Percentiles rank a stretch among this genome's conserved stretches.
Evolutionary conservation across 208 protist genomes (phyloP).

Genomic region (Trypanosoma congolense): DNA sequence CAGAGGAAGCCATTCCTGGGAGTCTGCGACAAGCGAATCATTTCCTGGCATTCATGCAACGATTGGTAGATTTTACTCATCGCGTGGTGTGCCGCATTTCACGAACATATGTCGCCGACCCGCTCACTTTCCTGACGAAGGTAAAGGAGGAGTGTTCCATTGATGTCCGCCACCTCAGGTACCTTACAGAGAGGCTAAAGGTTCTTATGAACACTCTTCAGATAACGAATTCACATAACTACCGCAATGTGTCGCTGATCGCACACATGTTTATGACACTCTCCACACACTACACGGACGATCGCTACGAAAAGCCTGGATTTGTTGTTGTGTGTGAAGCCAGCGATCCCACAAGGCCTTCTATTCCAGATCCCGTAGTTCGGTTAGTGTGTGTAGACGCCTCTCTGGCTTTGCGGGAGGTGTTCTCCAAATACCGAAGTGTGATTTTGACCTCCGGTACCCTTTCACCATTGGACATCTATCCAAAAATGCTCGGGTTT

Average conservation of each 20-base stretch:
- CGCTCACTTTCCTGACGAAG: slow-evolving; percentile 84
- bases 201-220: slow-evolving; percentile 95
- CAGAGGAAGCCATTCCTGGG: slow-evolving; percentile 93
- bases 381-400: slow-evolving; percentile 95
- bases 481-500: slow-evolving; percentile 98
- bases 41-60: slow-evolving; percentile 92
- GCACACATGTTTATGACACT: slow-evolving; percentile 95
- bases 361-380: slow-evolving; percentile 85
- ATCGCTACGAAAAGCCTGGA: slow-evolving; percentile 82
- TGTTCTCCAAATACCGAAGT: slow-evolving; percentile 92
- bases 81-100: slow-evolving; percentile 80
- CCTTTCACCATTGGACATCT: slow-evolving; percentile 98
- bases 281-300: slow-evolving; percentile 89
- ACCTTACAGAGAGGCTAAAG: slow-evolving; percentile 87
- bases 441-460: slow-evolving; percentile 98
- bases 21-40: slow-evolving; percentile 95
- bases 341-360: slow-evolving; percentile 85
- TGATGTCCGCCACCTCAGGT: slow-evolving; percentile 81
- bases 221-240: slow-evolving; percentile 92
- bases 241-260: slow-evolving; percentile 86
- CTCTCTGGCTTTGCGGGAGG: slow-evolving; percentile 94
- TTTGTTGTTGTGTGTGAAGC: slow-evolving; percentile 96
- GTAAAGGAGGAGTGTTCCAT: slow-evolving; percentile 85
- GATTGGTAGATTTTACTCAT: slow-evolving; percentile 94
- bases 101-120: slow-evolving; percentile 84